Evolutionary conservation across 2,329 filamentous ascomycete species (phyloP).

Genomic region (Pseudodiploospora longispora): DNA sequence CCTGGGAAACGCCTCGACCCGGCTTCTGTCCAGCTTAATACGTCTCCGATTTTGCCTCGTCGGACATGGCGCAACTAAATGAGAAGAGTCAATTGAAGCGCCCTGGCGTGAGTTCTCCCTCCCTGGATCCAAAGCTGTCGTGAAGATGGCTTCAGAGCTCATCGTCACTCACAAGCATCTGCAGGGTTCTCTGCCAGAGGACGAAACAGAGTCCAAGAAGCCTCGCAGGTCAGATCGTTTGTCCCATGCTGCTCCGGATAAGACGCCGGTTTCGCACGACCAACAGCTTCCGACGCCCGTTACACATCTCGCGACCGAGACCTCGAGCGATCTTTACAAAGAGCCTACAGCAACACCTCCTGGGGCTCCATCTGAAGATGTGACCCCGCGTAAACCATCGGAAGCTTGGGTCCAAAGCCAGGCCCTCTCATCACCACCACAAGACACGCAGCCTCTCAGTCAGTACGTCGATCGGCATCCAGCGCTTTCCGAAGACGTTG

Average conservation of each 20-base stretch:
- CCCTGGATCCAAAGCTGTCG: conserved; percentile 6
- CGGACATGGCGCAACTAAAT: conserved; percentile 48
- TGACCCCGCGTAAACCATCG: conserved; percentile 42
- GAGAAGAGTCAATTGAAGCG: conserved; percentile 86
- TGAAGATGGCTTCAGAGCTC: conserved; percentile 7
- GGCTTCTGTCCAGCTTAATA: background rate
- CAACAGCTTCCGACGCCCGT: conserved; percentile 74
- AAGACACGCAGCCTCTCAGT: conserved; percentile 50
- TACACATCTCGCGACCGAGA: conserved; percentile 44
- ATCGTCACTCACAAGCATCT: conserved; percentile 16
- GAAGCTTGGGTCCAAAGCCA: conserved; percentile 38
- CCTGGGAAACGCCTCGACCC: conserved; percentile 4
- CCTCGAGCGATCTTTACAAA: conserved; percentile 51
- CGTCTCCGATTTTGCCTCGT: conserved; percentile 11
- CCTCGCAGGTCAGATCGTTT: conserved; percentile 70
- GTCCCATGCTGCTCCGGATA: conserved; percentile 43
- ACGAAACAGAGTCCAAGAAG: conserved; percentile 68
- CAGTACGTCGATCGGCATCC: conserved; percentile 70
- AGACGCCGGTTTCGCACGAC: conserved; percentile 54
- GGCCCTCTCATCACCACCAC: conserved; percentile 52
- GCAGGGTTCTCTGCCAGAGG: conserved; percentile 59
- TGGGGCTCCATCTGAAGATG: conserved; percentile 48
- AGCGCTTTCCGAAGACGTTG: conserved; percentile 69
- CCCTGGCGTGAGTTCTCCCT: conserved; percentile 52
- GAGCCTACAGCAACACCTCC: conserved; percentile 66